Conservation (phyloP, 768 basidiomycete genomes). For the Tulasnella sp. region DNA sequence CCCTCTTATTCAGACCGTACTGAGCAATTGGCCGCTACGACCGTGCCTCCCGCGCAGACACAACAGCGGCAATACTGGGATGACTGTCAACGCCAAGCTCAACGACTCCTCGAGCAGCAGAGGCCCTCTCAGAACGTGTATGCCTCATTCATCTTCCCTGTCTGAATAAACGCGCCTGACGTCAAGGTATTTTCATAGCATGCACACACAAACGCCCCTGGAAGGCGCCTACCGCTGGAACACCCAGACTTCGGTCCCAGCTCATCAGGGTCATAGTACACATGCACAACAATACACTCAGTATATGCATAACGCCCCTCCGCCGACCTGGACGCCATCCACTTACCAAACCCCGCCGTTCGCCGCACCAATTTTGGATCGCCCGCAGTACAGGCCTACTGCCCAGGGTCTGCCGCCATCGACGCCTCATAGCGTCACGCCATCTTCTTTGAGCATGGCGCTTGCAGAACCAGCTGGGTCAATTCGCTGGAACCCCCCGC, state of each 20-base stretch:
- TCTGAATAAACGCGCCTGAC: no score
- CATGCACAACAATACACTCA: slow-evolving; percentile 1
- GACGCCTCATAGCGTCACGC: background rate
- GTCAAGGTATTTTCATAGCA: no score
- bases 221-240: background rate
- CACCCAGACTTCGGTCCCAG: background rate
- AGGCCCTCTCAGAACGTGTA: slow-evolving; percentile 23
- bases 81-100: slow-evolving; percentile 46
- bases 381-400: background rate
- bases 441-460: slow-evolving; percentile 15
- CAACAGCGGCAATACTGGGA: slow-evolving; percentile 55
- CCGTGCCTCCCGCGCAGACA: slow-evolving; percentile 29
- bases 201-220: no score
- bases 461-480: background rate
- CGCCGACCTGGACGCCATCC: slow-evolving; percentile 26
- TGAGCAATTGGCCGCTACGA: slow-evolving; percentile 41
- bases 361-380: slow-evolving; percentile 4
- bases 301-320: slow-evolving; percentile 25
- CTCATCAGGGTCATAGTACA: background rate
- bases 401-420: no score
- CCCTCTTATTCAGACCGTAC: slow-evolving; percentile 60
- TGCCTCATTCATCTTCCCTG: background rate
- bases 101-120: slow-evolving; percentile 47
- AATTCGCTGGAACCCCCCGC: background rate
- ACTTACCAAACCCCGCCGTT: slow-evolving; percentile 9